Evolutionary conservation across 352 stramenopile species (phyloP).

Genomic region (Thraustochytrium sp.): DNA sequence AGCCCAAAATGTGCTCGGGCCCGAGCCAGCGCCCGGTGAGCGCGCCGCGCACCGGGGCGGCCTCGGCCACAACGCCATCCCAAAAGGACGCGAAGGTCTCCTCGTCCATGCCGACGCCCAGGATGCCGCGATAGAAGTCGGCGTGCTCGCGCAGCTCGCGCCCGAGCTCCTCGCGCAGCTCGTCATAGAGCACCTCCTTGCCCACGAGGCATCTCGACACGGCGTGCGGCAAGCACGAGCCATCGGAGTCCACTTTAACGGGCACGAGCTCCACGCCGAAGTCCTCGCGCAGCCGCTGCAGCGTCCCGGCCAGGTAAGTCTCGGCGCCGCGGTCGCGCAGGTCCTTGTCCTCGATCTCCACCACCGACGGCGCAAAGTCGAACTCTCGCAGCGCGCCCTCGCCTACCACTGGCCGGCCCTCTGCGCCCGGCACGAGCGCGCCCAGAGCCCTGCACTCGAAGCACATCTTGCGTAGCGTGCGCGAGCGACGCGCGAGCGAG

Average conservation of each 20-base stretch:
- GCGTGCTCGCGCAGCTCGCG: constrained; percentile 7
- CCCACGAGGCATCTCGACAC: constrained; percentile 15
- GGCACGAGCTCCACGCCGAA: constrained; percentile 33
- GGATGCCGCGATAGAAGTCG: background rate
- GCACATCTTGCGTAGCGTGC: constrained; percentile 7
- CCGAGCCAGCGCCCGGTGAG: constrained; percentile 19
- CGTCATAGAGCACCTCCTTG: constrained; percentile 39
- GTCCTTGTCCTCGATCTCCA: constrained; percentile 34
- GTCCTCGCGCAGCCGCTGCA: background rate
- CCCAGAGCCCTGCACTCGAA: constrained; percentile 29
- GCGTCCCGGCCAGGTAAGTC: background rate
- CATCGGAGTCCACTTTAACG: constrained; percentile 24
- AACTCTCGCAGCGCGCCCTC: background rate
- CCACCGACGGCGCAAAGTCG: constrained; percentile 7
- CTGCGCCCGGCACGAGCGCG: background rate
- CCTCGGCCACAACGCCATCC: background rate
- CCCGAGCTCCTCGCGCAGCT: background rate
- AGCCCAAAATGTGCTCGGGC: constrained; percentile 26
- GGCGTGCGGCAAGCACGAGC: constrained; percentile 30
- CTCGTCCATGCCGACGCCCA: constrained; percentile 5
- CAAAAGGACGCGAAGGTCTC: constrained; percentile 18
- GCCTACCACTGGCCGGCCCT: background rate
- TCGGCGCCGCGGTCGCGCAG: constrained; percentile 12
- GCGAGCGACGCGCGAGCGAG: no score
- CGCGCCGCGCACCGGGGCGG: background rate